Conservation (phyloP, 176 grass and related monocot genomes). For the Oryza meyeriana region DNA sequence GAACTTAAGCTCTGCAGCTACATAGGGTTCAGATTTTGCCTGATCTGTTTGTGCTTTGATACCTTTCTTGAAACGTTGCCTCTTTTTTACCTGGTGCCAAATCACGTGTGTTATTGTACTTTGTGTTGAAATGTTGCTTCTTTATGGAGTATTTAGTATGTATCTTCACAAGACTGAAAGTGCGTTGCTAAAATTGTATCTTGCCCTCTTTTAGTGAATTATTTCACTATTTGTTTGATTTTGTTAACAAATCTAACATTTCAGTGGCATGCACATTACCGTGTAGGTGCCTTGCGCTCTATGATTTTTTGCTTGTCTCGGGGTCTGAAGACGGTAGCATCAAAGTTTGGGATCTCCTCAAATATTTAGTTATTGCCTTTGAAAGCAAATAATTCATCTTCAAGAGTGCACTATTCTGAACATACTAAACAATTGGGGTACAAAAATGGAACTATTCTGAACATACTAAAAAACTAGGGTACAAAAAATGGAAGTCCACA, state of each 20-base stretch:
- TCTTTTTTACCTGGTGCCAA: not conserved
- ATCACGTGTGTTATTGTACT: not conserved
- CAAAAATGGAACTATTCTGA: too few species aligned
- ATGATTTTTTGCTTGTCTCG: constrained; percentile 71
- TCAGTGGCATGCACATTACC: constrained; percentile 80
- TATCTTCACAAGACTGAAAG: not conserved
- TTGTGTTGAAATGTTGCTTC: not conserved
- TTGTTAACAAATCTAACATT: not conserved
- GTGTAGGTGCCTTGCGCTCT: constrained; percentile 68
- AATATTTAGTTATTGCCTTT: not conserved
- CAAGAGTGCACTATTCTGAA: too few species aligned
- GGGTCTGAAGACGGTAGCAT: constrained; percentile 67
- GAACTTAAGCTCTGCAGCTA: not conserved
- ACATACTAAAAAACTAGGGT: too few species aligned
- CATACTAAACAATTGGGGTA: not conserved
- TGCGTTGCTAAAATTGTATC: not conserved
- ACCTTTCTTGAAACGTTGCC: not conserved
- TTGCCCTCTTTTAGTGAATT: not conserved
- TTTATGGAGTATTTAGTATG: too few species aligned
- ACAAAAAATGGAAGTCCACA: too few species aligned
- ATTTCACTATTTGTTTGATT: not conserved
- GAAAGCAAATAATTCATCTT: not conserved
- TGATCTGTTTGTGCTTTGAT: not conserved
- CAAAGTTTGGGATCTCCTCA: constrained; percentile 90
- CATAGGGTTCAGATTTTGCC: not conserved